Percentiles rank a stretch among this genome's conserved stretches.
phyloP scores from a whole-genome alignment of 331 rosid species.

The Quercus tomentella region DNA sequence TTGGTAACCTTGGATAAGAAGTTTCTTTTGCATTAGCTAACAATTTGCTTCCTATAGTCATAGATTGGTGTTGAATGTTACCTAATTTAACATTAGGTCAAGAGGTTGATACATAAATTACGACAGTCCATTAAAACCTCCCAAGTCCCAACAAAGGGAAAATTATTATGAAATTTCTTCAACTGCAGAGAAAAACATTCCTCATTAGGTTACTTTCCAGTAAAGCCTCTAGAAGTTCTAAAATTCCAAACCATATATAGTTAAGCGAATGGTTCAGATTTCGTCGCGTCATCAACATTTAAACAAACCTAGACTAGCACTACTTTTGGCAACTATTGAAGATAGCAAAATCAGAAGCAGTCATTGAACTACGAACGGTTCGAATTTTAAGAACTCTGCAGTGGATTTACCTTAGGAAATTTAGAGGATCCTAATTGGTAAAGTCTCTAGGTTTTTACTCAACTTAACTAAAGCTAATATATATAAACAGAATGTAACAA shows the following conservation, averaged over 20 bases:
- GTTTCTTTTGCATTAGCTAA: background rate
- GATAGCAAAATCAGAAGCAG: too few relatives aligned
- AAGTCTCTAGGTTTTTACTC: background rate
- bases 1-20: background rate
- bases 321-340: too few relatives aligned
- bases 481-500: background rate
- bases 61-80: background rate
- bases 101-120: background rate
- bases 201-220: background rate
- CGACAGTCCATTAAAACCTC: background rate
- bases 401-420: too few relatives aligned
- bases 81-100: background rate
- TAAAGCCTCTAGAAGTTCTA: background rate
- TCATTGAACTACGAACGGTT: too few relatives aligned
- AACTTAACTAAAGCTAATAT: background rate
- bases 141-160: background rate
- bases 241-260: too few relatives aligned
- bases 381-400: too few relatives aligned
- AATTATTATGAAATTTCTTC: background rate
- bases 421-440: too few relatives aligned
- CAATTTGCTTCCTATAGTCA: background rate
- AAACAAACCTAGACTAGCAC: too few relatives aligned
- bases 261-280: too few relatives aligned
- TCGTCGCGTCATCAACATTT: too few relatives aligned
- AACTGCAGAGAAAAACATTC: background rate